Percentiles rank a stretch among this genome's conserved stretches.
Conservation (phyloP, 2,329 filamentous ascomycete genomes). For the Fusarium sambucinum region DNA sequence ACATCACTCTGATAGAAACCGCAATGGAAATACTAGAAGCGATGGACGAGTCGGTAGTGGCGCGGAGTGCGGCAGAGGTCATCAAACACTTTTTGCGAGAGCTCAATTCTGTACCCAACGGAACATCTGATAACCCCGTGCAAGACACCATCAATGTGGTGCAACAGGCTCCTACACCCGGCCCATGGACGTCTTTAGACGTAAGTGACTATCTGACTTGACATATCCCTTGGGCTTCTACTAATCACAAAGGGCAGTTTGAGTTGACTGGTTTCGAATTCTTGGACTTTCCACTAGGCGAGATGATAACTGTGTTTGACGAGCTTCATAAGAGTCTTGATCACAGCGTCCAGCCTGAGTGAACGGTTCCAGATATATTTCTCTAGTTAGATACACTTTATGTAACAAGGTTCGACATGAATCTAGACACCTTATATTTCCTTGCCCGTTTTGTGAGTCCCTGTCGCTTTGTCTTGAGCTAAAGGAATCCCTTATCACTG, state of each 20-base stretch:
- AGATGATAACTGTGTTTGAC: conserved; percentile 15
- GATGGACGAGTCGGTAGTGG: conserved; percentile 20
- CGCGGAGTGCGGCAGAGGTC: conserved; percentile 13
- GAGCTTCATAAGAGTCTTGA: conserved; percentile 10
- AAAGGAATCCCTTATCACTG: too few species aligned
- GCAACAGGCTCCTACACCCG: conserved; percentile 7
- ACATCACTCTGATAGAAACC: not conserved
- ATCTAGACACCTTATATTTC: too few species aligned
- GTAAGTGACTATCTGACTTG: not conserved
- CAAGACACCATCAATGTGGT: not conserved
- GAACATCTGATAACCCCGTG: not conserved
- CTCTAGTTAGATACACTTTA: not conserved
- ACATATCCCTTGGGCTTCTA: not conserved
- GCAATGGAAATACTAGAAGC: conserved; percentile 14
- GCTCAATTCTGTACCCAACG: not conserved
- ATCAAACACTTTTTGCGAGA: conserved; percentile 15
- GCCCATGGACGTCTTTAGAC: not conserved
- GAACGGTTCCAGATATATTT: not conserved
- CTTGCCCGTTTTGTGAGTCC: too few species aligned
- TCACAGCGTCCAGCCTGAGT: not conserved
- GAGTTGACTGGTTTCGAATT: conserved; percentile 10
- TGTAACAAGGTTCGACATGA: too few species aligned
- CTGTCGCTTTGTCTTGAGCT: too few species aligned
- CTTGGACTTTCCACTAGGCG: conserved; percentile 8
- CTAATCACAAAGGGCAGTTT: not conserved